Conservation (phyloP, 345 rosid species). For the Eucalyptus tenuipes region DNA sequence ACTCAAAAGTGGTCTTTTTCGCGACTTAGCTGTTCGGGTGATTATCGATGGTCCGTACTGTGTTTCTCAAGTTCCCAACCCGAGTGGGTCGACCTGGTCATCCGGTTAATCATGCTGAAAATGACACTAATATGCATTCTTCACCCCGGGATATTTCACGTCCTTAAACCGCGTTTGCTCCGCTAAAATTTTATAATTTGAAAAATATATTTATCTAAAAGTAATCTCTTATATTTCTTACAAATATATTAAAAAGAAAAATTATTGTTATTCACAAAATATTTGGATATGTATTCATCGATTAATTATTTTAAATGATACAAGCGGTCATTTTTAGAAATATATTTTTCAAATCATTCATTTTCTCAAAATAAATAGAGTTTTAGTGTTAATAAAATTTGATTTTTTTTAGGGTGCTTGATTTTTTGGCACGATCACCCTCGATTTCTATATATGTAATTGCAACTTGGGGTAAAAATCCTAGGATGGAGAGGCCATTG, state of each 20-base stretch:
- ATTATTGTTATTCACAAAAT: rapidly evolving
- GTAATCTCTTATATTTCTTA: background rate
- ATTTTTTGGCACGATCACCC: background rate
- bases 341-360: rapidly evolving
- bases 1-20: background rate
- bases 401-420: background rate
- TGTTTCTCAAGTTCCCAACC: background rate
- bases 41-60: too few species aligned
- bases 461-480: background rate
- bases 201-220: background rate
- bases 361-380: rapidly evolving
- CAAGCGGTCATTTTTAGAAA: rapidly evolving
- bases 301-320: background rate
- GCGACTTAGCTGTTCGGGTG: too few species aligned
- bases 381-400: background rate
- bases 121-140: background rate
- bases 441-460: background rate
- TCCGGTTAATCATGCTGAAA: background rate
- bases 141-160: background rate
- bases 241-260: background rate
- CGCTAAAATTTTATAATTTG: rapidly evolving
- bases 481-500: background rate
- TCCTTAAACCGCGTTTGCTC: too few species aligned
- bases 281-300: rapidly evolving
- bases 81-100: background rate